Conservation (phyloP, 2,329 filamentous ascomycete species). For the Beauveria brongniartii region DNA sequence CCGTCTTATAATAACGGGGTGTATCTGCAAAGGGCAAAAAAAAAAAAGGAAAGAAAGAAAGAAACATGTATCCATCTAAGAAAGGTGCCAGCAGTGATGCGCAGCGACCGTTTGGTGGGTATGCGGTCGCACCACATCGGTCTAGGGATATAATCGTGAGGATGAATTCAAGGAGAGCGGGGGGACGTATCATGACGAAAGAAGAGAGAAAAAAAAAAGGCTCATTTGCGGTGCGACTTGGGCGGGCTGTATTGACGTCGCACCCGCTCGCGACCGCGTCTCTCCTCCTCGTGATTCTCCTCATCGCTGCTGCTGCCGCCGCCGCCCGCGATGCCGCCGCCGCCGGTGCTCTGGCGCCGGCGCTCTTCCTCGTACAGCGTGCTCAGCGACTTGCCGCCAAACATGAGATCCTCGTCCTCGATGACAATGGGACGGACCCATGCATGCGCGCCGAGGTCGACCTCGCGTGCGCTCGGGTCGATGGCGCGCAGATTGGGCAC, state of each 20-base stretch:
- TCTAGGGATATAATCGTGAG: background rate
- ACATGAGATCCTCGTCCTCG: slow-evolving; percentile 53
- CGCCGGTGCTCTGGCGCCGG: slow-evolving; percentile 32
- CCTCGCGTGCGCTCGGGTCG: slow-evolving; percentile 25
- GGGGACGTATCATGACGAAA: background rate
- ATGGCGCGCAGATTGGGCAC: slow-evolving; percentile 26
- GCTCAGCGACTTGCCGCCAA: slow-evolving; percentile 51
- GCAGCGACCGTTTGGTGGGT: background rate
- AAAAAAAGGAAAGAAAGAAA: background rate
- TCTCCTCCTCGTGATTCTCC: slow-evolving; percentile 16
- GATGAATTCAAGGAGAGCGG: background rate
- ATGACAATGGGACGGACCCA: slow-evolving; percentile 51
- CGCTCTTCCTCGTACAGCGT: slow-evolving; percentile 54
- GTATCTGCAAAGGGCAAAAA: background rate
- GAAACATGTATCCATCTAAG: background rate
- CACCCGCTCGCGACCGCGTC: slow-evolving; percentile 31
- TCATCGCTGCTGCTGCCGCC: slow-evolving; percentile 20
- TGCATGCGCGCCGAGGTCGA: slow-evolving; percentile 25
- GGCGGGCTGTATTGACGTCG: slow-evolving; percentile 22
- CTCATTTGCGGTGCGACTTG: slow-evolving; percentile 26
- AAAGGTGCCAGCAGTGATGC: background rate
- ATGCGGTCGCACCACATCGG: background rate
- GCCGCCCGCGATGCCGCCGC: slow-evolving; percentile 29
- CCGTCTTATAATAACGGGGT: background rate
- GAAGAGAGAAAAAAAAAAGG: background rate